Evolutionary conservation across 257 asterid genomes (phyloP), one percentile per base, ranked within the genome.

Genomic region (Penstemon eatonii): DNA sequence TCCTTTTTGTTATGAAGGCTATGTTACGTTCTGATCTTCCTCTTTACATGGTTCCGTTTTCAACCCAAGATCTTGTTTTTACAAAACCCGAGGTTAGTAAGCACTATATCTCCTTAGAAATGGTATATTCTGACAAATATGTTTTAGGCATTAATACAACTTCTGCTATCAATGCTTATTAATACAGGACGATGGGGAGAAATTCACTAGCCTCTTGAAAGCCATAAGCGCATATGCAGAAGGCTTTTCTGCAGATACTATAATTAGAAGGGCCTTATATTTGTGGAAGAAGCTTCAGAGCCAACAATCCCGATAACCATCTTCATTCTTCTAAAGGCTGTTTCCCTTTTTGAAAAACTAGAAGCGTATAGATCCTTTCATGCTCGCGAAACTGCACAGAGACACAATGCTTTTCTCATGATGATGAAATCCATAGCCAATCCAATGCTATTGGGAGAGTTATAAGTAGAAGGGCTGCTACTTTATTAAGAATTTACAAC

Each of bases 201-300:
- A 90, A 75, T 92, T 92, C 79, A 88, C 72, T 3, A 92, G 95
- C 84, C 98, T 90, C 62, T 71, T 88, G 80, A 87, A 73, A 9
- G 98, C 97, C 46, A 92, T 92, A 12, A 80, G 96, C 74, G 98
- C 97, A 43, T 92, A 92, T 58, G 97, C 98, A 0, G 97, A 90
- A 85, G 98, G 98, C 66, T 90, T 74, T 83, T 90, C 98, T 13
- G 96, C 96, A 3, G 96, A 92, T 87, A 18, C 82, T 60, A 82
- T 90, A 25, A 85, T 92, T n/a, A 87, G 94, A 79, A 81, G 95
- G 73, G 92, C 87, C 25, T 67, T 47, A 65, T 62, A 84, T 80
- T 73, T 92, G 83, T 92, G 98, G 98, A 87, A 88, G 83, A 85
- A 88, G 88, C 95, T 90, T 42, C 96, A 71, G 70, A 79, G 78